Percentiles rank a stretch among this genome's conserved stretches.
These are phyloP conservation scores for Vitis amurensis DNA, from an alignment of 164 flowering plant species.

Conservation along the genomic window DNA sequence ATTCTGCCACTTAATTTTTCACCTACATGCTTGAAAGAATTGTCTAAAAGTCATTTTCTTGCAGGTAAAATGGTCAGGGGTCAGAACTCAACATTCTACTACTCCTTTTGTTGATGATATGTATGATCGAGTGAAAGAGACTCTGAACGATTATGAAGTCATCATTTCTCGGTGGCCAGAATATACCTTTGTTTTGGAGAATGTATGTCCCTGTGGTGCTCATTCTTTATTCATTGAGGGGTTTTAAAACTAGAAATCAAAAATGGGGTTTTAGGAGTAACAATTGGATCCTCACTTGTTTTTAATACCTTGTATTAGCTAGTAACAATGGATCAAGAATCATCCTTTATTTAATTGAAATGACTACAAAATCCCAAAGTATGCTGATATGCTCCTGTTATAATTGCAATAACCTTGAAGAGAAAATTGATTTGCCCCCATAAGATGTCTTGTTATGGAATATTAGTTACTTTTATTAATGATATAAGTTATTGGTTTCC, in stretches of 20 bases:
- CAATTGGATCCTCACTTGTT: too few relatives aligned
- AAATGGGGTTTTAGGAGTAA: too few relatives aligned
- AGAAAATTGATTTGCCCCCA: not conserved
- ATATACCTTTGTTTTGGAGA: constrained; percentile 74
- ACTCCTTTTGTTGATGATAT: constrained; percentile 94
- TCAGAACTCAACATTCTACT: constrained; percentile 79
- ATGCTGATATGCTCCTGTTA: too few relatives aligned
- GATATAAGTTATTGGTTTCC: not conserved
- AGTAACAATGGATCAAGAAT: too few relatives aligned
- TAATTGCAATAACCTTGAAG: too few relatives aligned
- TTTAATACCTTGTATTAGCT: too few relatives aligned
- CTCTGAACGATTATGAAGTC: constrained; percentile 73
- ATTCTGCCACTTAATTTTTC: not conserved
- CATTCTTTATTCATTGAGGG: not conserved
- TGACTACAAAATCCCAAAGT: too few relatives aligned
- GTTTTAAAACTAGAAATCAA: too few relatives aligned
- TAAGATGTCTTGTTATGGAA: not conserved
- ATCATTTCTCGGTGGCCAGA: constrained; percentile 98
- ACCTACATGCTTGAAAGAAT: not conserved
- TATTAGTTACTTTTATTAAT: not conserved
- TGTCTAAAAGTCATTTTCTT: constrained; percentile 11
- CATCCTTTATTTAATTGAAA: too few relatives aligned
- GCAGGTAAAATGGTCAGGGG: constrained; percentile 97
- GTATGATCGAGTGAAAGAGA: constrained; percentile 85
- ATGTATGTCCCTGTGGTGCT: constrained; percentile 43